A percentile compares a stretch with the other conserved stretches of the same genome.
phyloP scores from a whole-genome alignment of 2,329 filamentous ascomycete genomes.

The Cercospora sojina region DNA sequence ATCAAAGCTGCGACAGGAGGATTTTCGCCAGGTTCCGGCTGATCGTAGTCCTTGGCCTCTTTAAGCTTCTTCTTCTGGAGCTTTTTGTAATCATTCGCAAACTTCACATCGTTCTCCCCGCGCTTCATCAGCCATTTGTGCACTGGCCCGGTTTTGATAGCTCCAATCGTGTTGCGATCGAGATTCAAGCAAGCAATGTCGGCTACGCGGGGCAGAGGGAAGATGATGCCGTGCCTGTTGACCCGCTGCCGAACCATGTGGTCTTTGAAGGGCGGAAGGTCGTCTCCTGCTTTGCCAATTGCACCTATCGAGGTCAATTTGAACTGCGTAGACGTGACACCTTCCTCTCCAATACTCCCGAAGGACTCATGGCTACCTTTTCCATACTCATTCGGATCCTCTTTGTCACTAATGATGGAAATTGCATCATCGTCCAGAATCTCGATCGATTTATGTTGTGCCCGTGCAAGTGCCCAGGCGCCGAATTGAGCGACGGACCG shows the following conservation, averaged over 20 bases:
- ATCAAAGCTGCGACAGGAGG: constrained; percentile 78
- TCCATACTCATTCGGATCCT: constrained; percentile 30
- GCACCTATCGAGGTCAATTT: constrained; percentile 35
- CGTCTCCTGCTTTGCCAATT: constrained; percentile 85
- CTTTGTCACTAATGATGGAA: constrained; percentile 67
- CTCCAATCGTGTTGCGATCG: constrained; percentile 65
- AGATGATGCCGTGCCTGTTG: constrained; percentile 72
- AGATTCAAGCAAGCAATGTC: constrained; percentile 68
- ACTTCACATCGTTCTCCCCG: constrained; percentile 70
- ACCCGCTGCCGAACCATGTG: constrained; percentile 93
- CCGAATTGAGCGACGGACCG: constrained; percentile 89
- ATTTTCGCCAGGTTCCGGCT: constrained; percentile 67
- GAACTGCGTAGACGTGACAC: constrained; percentile 28
- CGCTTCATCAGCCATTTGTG: constrained; percentile 80
- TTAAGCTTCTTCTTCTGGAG: constrained; percentile 72
- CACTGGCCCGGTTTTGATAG: constrained; percentile 76
- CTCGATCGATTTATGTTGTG: constrained; percentile 76
- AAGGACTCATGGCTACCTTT: constrained; percentile 18
- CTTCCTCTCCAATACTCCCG: constrained; percentile 27
- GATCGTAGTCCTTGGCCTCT: constrained; percentile 68
- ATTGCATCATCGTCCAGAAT: constrained; percentile 76
- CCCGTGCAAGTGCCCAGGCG: constrained; percentile 82
- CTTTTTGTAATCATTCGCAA: constrained; percentile 64
- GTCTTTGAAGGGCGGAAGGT: constrained; percentile 72
- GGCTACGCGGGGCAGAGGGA: constrained; percentile 62